Percentiles rank a stretch among this genome's conserved stretches.
These are phyloP conservation scores for Entrophospora sp. DNA, from an alignment of 192 early-diverging fungal genomes.

Conservation along the genomic window DNA sequence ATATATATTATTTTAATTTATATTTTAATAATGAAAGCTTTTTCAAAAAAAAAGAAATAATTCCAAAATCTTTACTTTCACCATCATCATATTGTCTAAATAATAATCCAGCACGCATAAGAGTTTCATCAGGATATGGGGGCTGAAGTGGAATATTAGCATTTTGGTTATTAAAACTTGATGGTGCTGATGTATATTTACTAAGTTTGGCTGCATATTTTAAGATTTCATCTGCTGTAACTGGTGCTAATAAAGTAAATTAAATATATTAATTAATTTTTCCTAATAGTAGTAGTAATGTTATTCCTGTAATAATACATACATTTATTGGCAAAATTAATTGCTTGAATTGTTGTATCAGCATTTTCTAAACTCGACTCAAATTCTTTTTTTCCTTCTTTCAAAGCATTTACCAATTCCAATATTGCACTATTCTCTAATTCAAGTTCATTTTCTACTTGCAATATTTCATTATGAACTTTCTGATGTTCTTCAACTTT, in stretches of 20 bases:
- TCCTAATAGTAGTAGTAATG: too few species aligned
- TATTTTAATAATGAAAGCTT: neutral
- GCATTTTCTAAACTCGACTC: slow-evolving; percentile 23
- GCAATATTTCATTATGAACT: slow-evolving; percentile 27
- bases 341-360: slow-evolving; percentile 19
- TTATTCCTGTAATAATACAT: neutral
- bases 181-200: slow-evolving; percentile 36
- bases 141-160: slow-evolving; percentile 26
- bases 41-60: neutral
- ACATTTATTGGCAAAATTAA: slow-evolving; percentile 25
- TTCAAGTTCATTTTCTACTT: slow-evolving; percentile 34
- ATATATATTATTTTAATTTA: neutral
- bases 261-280: too few species aligned
- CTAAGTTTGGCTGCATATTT: slow-evolving; percentile 37
- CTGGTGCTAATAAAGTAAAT: neutral
- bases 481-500: slow-evolving; percentile 39
- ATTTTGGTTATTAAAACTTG: slow-evolving; percentile 32
- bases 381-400: slow-evolving; percentile 22
- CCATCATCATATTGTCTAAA: slow-evolving; percentile 30
- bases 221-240: slow-evolving; percentile 32
- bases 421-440: slow-evolving; percentile 25
- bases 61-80: slow-evolving; percentile 22
- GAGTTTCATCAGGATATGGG: slow-evolving; percentile 38
- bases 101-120: slow-evolving; percentile 30
- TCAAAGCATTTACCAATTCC: slow-evolving; percentile 23